Evolutionary conservation across 192 early-diverging fungal species (phyloP).

Genomic region (Lobosporangium transversale): DNA sequence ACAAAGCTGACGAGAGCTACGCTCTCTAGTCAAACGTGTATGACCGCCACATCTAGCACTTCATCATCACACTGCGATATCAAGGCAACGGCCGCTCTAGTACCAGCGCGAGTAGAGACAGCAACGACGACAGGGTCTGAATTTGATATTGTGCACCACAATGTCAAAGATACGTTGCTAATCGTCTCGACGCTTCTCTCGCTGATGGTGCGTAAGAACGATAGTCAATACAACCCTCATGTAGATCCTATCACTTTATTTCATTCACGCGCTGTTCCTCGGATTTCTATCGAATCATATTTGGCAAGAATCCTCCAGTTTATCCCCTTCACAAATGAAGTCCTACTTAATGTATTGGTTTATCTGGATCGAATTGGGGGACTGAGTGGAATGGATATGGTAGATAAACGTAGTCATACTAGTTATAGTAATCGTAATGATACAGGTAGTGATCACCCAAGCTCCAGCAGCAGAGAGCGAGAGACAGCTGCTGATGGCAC

Average conservation of each 20-base stretch:
- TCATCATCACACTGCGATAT: not conserved
- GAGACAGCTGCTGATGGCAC: not conserved
- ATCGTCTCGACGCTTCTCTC: constrained; percentile 62
- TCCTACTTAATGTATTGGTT: constrained; percentile 71
- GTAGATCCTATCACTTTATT: constrained; percentile 67
- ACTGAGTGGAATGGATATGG: constrained; percentile 36
- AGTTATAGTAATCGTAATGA: not conserved
- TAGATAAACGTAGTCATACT: not conserved
- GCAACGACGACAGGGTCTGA: constrained; percentile 3
- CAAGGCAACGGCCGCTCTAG: not conserved
- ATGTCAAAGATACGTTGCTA: constrained; percentile 53
- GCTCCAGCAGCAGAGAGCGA: not conserved
- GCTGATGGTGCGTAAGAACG: constrained; percentile 56
- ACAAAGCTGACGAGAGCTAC: not conserved
- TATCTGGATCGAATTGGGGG: constrained; percentile 76
- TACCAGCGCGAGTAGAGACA: not conserved
- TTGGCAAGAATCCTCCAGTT: constrained; percentile 72
- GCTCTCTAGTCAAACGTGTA: constrained; percentile 10
- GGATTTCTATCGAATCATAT: constrained; percentile 72
- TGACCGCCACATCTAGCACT: not conserved
- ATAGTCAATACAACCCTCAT: constrained; percentile 40
- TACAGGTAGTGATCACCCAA: too few relatives aligned
- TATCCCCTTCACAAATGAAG: constrained; percentile 75
- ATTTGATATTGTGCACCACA: constrained; percentile 57
- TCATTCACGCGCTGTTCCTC: constrained; percentile 73